Conservation (phyloP, 805 yeast genomes). For the Candida montana region DNA sequence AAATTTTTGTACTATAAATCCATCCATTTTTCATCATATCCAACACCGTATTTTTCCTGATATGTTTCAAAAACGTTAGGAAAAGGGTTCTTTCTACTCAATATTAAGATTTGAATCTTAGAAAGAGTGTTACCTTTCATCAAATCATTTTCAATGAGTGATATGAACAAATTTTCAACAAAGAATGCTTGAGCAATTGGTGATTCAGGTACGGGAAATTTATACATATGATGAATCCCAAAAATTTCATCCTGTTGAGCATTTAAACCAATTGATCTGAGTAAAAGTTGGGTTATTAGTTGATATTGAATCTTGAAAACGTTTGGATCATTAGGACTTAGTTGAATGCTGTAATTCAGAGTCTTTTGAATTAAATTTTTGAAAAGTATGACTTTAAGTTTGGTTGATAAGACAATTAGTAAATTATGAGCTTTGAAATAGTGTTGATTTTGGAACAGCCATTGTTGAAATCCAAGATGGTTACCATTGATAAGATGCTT, state of each 20-base stretch:
- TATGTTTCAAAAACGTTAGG: slow-evolving; percentile 27
- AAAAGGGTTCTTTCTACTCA: slow-evolving; percentile 40
- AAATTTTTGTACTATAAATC: slow-evolving; percentile 8
- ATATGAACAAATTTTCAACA: slow-evolving; percentile 44
- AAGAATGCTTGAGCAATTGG: slow-evolving; percentile 29
- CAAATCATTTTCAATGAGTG: slow-evolving; percentile 49
- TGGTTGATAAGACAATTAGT: slow-evolving; percentile 40
- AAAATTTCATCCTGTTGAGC: slow-evolving; percentile 12
- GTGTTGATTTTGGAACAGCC: slow-evolving; percentile 30
- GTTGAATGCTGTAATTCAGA: slow-evolving; percentile 8
- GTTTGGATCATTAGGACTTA: slow-evolving; percentile 6
- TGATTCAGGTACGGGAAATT: slow-evolving; percentile 13
- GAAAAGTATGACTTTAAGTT: slow-evolving; percentile 38
- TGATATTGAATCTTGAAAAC: slow-evolving; percentile 4
- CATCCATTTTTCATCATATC: slow-evolving; percentile 16
- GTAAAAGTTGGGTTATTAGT: slow-evolving; percentile 23
- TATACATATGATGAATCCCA: slow-evolving; percentile 21
- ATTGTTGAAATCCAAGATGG: slow-evolving; percentile 29
- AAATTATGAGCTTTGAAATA: slow-evolving; percentile 35
- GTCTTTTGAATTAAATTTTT: slow-evolving; percentile 35
- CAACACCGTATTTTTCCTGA: slow-evolving; percentile 9
- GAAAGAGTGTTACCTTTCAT: slow-evolving; percentile 48
- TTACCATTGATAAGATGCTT: slow-evolving; percentile 38
- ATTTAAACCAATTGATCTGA: slow-evolving; percentile 18
- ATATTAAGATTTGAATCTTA: slow-evolving; percentile 33